phyloP scores from a whole-genome alignment of 2,329 filamentous ascomycete species.

The Emergomyces orientalis region DNA sequence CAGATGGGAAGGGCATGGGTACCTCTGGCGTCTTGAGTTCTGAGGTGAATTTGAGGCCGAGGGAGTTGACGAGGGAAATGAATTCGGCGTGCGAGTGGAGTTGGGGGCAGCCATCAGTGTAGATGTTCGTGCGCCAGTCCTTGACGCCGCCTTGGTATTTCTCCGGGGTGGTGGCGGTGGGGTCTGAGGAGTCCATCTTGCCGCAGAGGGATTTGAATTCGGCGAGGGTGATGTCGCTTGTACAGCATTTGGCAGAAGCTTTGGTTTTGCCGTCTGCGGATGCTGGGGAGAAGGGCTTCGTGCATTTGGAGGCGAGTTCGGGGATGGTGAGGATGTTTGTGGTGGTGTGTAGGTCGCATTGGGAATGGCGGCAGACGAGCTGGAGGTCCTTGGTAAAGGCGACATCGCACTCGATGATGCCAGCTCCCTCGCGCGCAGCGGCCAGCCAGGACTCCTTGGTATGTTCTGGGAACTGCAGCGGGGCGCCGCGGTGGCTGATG shows the following conservation, averaged over 20 bases:
- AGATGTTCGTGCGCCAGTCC: constrained; percentile 56
- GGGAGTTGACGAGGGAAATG: constrained; percentile 49
- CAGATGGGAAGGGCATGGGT: constrained; percentile 53
- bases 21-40: constrained; percentile 60
- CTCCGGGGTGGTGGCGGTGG: constrained; percentile 47
- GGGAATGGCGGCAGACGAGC: constrained; percentile 59
- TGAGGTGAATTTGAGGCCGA: constrained; percentile 55
- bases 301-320: constrained; percentile 56
- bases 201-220: constrained; percentile 61
- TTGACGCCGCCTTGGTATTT: constrained; percentile 53
- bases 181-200: constrained; percentile 60
- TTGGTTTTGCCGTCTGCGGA: constrained; percentile 33
- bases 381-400: constrained; percentile 55
- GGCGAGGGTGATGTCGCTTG: constrained; percentile 57
- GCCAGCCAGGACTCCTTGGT: constrained; percentile 51
- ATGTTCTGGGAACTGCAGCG: constrained; percentile 57
- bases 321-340: constrained; percentile 57
- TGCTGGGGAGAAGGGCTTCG: constrained; percentile 51
- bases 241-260: constrained; percentile 60
- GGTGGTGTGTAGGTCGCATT: constrained; percentile 60
- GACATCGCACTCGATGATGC: constrained; percentile 59
- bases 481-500: constrained; percentile 55
- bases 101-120: constrained; percentile 48
- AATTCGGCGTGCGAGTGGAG: constrained; percentile 53
- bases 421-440: constrained; percentile 58